Conservation (phyloP, 305 asterid genomes). For the Solanum aculeatissimum region DNA sequence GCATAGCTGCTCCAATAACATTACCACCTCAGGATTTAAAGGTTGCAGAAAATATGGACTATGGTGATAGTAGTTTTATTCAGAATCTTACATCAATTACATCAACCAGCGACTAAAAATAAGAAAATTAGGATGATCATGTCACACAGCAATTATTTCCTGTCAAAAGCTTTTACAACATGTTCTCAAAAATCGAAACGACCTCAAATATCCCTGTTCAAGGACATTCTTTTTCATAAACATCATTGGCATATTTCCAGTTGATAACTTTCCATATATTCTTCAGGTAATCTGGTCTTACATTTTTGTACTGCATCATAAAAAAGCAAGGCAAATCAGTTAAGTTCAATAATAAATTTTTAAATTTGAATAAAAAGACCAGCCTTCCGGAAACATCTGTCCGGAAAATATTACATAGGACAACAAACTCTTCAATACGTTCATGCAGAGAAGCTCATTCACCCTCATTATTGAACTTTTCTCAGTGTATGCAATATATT, state of each 20-base stretch:
- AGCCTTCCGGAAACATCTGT: not conserved
- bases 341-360: not conserved
- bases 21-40: not conserved
- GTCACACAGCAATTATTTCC: not conserved
- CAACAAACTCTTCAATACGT: not conserved
- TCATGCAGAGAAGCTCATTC: not conserved
- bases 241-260: conserved; percentile 84
- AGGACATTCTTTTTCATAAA: conserved; percentile 55
- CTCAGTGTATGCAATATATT: not conserved
- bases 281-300: conserved; percentile 84
- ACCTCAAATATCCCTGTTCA: not conserved
- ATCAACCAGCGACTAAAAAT: not conserved
- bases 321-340: not conserved
- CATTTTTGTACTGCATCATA: conserved; percentile 78
- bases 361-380: not conserved
- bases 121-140: not conserved
- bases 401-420: not conserved
- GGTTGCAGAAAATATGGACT: not conserved
- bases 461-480: not conserved
- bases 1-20: not conserved
- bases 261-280: conserved; percentile 84
- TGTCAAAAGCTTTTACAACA: not conserved
- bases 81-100: not conserved
- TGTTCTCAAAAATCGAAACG: not conserved
- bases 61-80: not conserved